Percentiles rank a stretch among this genome's conserved stretches.
Evolutionary conservation across 495 filamentous ascomycete species (phyloP).

Genomic region (Massariosphaeria phaeospora): DNA sequence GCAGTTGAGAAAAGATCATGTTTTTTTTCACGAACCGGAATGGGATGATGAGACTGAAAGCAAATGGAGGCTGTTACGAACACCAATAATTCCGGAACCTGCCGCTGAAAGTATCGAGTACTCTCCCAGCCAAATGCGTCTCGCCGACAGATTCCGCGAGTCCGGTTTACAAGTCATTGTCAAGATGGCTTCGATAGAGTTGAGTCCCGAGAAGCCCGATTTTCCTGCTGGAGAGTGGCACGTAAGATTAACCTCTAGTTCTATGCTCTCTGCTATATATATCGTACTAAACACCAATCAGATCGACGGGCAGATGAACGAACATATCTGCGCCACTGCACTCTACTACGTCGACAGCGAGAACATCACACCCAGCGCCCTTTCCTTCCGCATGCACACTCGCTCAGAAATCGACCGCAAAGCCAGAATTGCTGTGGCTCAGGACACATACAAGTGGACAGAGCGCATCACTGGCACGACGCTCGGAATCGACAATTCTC

Average conservation of each 20-base stretch:
- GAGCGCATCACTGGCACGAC: constrained; percentile 14
- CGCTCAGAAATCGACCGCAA: constrained; percentile 1
- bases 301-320: constrained; percentile 35
- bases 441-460: constrained; percentile 15
- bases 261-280: background rate
- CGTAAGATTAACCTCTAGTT: constrained; percentile 4
- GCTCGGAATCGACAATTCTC: background rate
- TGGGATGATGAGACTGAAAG: constrained; percentile 13
- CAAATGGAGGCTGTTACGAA: constrained; percentile 16
- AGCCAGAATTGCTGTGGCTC: background rate
- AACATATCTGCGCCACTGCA: constrained; percentile 37
- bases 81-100: constrained; percentile 16
- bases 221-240: constrained; percentile 49
- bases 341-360: constrained; percentile 49
- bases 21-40: background rate
- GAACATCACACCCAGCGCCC: constrained; percentile 54
- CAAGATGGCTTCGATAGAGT: constrained; percentile 57
- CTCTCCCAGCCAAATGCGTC: background rate
- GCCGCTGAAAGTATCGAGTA: constrained; percentile 19
- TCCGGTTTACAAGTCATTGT: constrained; percentile 57
- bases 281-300: background rate
- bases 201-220: constrained; percentile 53
- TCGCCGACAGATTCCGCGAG: constrained; percentile 13
- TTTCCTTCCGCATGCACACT: constrained; percentile 45
- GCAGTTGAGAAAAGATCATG: background rate